Conservation (phyloP, 1,284 basidiomycete genomes). For the Apiotrichum veenhuisii region DNA sequence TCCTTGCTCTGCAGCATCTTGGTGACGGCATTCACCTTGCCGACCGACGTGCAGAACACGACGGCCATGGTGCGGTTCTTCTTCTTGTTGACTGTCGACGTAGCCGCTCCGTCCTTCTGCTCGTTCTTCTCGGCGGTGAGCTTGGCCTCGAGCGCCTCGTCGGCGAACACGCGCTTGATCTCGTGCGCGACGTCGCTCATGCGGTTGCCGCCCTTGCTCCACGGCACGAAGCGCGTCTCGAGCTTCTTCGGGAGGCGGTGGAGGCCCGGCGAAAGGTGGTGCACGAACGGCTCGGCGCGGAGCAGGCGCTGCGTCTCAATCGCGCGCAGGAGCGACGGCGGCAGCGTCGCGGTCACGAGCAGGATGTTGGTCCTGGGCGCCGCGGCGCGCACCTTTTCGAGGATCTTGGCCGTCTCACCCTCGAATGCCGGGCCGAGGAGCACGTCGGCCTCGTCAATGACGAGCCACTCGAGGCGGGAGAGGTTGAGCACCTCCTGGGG, state of each 20-base stretch:
- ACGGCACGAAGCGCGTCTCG: constrained; percentile 65
- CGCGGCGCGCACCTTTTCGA: constrained; percentile 56
- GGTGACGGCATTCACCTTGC: constrained; percentile 60
- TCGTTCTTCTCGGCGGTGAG: constrained; percentile 2
- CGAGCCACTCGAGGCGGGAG: constrained; percentile 67
- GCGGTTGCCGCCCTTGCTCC: constrained; percentile 69
- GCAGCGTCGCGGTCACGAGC: constrained; percentile 82
- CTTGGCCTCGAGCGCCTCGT: constrained; percentile 54
- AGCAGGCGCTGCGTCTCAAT: constrained; percentile 57
- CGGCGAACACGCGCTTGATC: constrained; percentile 67
- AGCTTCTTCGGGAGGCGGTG: constrained; percentile 71
- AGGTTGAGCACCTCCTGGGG: constrained; percentile 10
- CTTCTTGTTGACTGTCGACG: neutral
- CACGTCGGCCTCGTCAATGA: constrained; percentile 84
- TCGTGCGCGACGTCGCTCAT: constrained; percentile 71
- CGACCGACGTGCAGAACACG: constrained; percentile 74
- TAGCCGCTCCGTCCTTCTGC: neutral
- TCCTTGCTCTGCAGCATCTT: constrained; percentile 59
- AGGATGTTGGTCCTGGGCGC: constrained; percentile 52
- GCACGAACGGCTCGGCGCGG: constrained; percentile 50
- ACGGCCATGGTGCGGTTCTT: constrained; percentile 57
- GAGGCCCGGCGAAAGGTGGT: constrained; percentile 71
- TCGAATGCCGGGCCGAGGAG: constrained; percentile 80
- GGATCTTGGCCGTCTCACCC: constrained; percentile 62
- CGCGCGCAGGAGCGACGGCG: constrained; percentile 66